Evolutionary conservation across 2,329 filamentous ascomycete species (phyloP), one percentile per base, ranked within the genome.

Genomic region (Aspergillus spinulosporus): DNA sequence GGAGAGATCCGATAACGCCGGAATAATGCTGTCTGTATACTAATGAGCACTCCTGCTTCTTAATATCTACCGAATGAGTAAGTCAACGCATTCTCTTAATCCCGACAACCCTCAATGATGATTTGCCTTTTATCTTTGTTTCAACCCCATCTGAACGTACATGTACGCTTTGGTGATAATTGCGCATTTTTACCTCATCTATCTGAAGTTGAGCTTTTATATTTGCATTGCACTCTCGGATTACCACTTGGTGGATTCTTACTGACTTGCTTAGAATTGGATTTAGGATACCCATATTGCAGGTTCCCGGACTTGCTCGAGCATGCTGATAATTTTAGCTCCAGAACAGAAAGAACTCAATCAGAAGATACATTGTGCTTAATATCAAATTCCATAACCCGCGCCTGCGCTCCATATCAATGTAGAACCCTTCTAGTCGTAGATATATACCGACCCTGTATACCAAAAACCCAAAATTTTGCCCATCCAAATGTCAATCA

Each of bases 131-230:
- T 21, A 60, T 66, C 63, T 70, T 69, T 73, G 69, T 73, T 72
- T 73, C 70, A 73, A 73, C 69, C 70, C 68, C 70, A 73, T 72
- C 66, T 72, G 65, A 72, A 65, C 62, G 60, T 61, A 63, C 59
- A 54, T 56, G 63, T 68, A 61, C 58, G 65, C 62, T 48, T 66
- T 71, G 66, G 66, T 70, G 66, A 62, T 53, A 62, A 60, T 36
- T 62, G 62, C 60, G 68, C 67, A 71, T 70, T 61, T 59, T 52
- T 52, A 52, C 49, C 49, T 45, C 49, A 29, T 40, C 15, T 61
- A 62, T 66, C 66, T 68, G 63, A 67, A 54, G 54, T 50, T 7
- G 44, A 59, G 54, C 52, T 45, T 56, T 42, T 32, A 11, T 37
- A 28, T 8, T 9, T 36, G 21, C 8, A 14, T 39, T 48, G 36